Evolutionary conservation across 495 filamentous ascomycete genomes (phyloP), one percentile per base, ranked within the genome.

Genomic region (Baudoinia panamericana): DNA sequence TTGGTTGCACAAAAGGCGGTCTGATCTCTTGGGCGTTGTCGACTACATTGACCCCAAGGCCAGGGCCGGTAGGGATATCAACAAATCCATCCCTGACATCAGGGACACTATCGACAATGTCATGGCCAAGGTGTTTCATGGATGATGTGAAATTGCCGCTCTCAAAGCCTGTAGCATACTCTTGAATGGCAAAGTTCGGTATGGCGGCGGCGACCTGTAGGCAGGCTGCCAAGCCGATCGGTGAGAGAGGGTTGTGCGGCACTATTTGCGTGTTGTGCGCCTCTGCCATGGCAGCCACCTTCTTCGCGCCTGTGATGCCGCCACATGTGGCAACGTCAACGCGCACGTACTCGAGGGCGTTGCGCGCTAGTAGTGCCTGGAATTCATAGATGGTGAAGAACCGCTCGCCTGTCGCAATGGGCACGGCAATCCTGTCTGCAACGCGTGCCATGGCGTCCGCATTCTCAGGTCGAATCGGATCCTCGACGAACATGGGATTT

Each of bases 41-140:
- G n/a, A n/a, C n/a, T n/a, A n/a, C n/a, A n/a, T 85, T 77, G 56
- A 85, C 82, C 1, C 80, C 82, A 39, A 87, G 54, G 0, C 82
- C 82, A 0, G 75, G 68, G 0, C 75, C 77, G 9, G 46, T 70
- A 39, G 73, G 57, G 20, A 70, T 61, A 37, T 78, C 65, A 19
- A 85, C 72, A 62, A 74, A 82, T 2, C 82, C 80, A 37, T 77
- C 71, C 15, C 63, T 67, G 7, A 85, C 73, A 25, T 62, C 56
- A 60, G 80, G 84, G 2, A 81, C 72, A n/a, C n/a, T n/a, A n/a
- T n/a, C n/a, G n/a, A n/a, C n/a, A n/a, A n/a, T n/a, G n/a, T n/a
- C n/a, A n/a, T n/a, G n/a, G 29, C 64, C 64, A 0, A 68, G 60
- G 53, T 83, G 71, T 43, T 69, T 71, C 5, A 77, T 63, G 49